Base-by-base conservation (phyloP, 225 moss, liverwort and hornwort genomes). In the Marchantia paleacea region DNA sequence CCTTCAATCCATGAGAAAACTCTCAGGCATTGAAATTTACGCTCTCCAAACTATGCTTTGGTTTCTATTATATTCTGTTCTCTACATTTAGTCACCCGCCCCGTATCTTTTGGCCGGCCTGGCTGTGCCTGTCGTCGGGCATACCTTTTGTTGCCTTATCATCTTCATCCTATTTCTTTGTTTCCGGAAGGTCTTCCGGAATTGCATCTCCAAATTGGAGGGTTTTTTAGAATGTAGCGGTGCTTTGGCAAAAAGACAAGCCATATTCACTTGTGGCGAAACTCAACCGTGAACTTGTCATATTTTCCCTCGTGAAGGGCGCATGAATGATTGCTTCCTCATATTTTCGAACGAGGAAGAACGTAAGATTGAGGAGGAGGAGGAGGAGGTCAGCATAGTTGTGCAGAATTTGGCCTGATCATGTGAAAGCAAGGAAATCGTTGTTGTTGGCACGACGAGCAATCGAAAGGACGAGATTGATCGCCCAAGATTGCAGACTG, bases 301-400 rank as follows among this genome's bases (percentile, higher is more conserved):
- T 13, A 19, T 30, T 10, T 24, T 20, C 22, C 22, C n/a, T 24
- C 20, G 72, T 10, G 4, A n/a, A 20, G 47, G 50, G 20, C 18
- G 28, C 74, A 74, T 74, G 74, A 74, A 74, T 74, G 55, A 54
- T 55, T 74, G 55, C 25, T 55, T 4, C 28, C 29, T 74, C 54
- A 16, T 53, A 26, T 74, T 53, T 55, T 28, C n/a, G 74, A 55
- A 26, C 25, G 55, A 28, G 74, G 52, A 73, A 49, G 71, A 72
- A 52, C 10, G 12, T 18, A 50, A 22, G 10, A 50, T 3, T 16
- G 20, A n/a, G 39, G 50, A 71, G 72, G 22, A 22, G 22, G 72
- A 52, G 10, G 50, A 52, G 51, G 22, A n/a, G 51, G 72, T 72
- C 10, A 72, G 72, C 39, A 69, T 18, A 69, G 47, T 62, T 16